These are phyloP conservation scores for Umbelopsis isabellina DNA, from an alignment of 192 early-diverging fungal species.

Conservation along the genomic window DNA sequence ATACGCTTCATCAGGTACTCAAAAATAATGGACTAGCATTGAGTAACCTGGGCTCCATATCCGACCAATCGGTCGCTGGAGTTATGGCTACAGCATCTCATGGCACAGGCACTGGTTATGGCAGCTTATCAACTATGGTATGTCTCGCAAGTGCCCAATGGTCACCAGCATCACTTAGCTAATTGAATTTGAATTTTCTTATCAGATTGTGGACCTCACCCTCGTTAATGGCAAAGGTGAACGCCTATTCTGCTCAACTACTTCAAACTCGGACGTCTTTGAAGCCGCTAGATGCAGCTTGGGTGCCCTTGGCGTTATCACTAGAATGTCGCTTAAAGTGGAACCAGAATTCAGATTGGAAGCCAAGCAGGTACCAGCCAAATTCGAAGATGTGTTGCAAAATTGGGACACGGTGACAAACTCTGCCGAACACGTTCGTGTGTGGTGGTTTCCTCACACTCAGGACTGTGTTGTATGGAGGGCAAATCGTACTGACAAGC, in stretches of 20 bases:
- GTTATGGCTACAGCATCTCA: slow-evolving; percentile 75
- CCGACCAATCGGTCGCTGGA: slow-evolving; percentile 75
- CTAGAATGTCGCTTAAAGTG: slow-evolving; percentile 64
- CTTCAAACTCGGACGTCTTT: slow-evolving; percentile 55
- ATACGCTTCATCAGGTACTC: slow-evolving; percentile 61
- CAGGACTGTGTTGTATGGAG: slow-evolving; percentile 71
- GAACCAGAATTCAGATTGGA: slow-evolving; percentile 70
- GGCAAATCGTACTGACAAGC: slow-evolving; percentile 60
- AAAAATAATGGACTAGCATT: slow-evolving; percentile 61
- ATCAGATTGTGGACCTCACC: slow-evolving; percentile 57
- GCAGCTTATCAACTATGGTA: slow-evolving; percentile 62
- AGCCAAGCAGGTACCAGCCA: slow-evolving; percentile 64
- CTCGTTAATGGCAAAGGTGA: slow-evolving; percentile 62
- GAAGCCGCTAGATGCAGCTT: slow-evolving; percentile 69
- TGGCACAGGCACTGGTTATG: slow-evolving; percentile 68
- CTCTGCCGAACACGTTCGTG: slow-evolving; percentile 74
- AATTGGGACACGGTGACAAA: slow-evolving; percentile 52
- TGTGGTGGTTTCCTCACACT: slow-evolving; percentile 82
- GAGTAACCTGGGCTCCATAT: slow-evolving; percentile 73
- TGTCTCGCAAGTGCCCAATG: neutral
- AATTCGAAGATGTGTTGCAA: slow-evolving; percentile 56
- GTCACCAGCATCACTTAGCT: slow-evolving; percentile 3
- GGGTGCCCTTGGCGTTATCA: slow-evolving; percentile 72
- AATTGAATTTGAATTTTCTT: neutral
- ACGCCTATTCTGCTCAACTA: slow-evolving; percentile 54